These are phyloP conservation scores for Gossypium schwendimanii DNA, from an alignment of 441 rosid species.

Conservation along the genomic window DNA sequence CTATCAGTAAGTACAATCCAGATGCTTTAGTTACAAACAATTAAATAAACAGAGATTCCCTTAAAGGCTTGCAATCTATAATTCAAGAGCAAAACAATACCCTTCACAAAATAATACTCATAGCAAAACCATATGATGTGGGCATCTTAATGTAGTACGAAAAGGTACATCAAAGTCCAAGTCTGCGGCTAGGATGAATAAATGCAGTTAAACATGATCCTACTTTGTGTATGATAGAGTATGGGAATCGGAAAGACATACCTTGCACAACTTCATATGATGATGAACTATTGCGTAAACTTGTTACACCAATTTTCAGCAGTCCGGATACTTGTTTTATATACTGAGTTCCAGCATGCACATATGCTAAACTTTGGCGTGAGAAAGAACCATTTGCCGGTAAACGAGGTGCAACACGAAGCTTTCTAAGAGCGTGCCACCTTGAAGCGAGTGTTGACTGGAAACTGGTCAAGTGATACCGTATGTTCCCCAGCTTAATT, in stretches of 20 bases:
- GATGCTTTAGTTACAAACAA: not conserved
- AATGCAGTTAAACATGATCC: not conserved
- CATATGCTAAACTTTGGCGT: conserved; percentile 88
- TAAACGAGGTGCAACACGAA: conserved; percentile 47
- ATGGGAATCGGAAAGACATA: conserved; percentile 30
- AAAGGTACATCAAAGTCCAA: conserved; percentile 8
- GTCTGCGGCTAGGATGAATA: not conserved
- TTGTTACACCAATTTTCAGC: conserved; percentile 78
- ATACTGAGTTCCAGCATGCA: conserved; percentile 89
- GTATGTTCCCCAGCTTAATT: conserved; percentile 54
- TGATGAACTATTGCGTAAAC: conserved; percentile 82
- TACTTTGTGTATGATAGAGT: not conserved
- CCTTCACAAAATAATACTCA: not conserved
- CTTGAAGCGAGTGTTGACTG: conserved; percentile 53
- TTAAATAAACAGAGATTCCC: not conserved
- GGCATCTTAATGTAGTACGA: not conserved
- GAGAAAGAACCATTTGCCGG: conserved; percentile 70
- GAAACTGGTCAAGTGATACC: conserved; percentile 51
- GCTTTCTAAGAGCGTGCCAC: conserved; percentile 66
- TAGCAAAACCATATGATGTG: not conserved
- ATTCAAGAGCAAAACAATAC: not conserved
- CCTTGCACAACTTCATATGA: conserved; percentile 88
- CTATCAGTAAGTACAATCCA: not conserved
- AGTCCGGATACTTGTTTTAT: conserved; percentile 90
- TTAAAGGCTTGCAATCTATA: conserved; percentile 5